phyloP scores from a whole-genome alignment of 1,284 basidiomycete genomes.

The Apiotrichum sp. region DNA sequence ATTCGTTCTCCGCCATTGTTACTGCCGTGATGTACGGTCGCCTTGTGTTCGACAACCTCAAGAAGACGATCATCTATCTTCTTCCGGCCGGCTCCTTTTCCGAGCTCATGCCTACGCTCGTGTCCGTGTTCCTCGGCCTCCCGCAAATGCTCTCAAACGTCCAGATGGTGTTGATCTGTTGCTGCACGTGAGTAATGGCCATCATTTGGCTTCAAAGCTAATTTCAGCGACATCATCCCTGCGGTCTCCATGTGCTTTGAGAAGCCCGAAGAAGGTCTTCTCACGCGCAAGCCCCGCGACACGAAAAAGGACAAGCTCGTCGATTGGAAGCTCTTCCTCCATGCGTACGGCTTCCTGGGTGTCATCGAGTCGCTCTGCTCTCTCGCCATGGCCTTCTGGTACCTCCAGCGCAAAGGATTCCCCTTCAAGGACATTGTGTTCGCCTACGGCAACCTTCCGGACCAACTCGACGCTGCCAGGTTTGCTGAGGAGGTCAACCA shows the following conservation, averaged over 20 bases:
- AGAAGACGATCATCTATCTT: slow-evolving; percentile 49
- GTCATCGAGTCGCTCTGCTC: slow-evolving; percentile 55
- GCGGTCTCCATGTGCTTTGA: slow-evolving; percentile 57
- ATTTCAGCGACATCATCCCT: slow-evolving; percentile 52
- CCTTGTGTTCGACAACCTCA: slow-evolving; percentile 63
- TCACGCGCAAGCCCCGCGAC: slow-evolving; percentile 60
- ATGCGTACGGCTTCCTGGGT: slow-evolving; percentile 62
- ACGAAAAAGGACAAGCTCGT: slow-evolving; percentile 52
- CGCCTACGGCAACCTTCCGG: slow-evolving; percentile 51
- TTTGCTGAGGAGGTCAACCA: slow-evolving; percentile 48
- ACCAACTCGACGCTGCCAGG: slow-evolving; percentile 32
- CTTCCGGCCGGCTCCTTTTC: slow-evolving; percentile 53
- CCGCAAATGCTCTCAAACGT: slow-evolving; percentile 55
- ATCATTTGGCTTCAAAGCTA: neutral
- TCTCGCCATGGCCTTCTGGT: slow-evolving; percentile 51
- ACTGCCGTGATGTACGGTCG: slow-evolving; percentile 54
- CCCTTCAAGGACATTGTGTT: slow-evolving; percentile 55
- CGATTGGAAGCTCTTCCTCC: slow-evolving; percentile 54
- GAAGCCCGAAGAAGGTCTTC: slow-evolving; percentile 55
- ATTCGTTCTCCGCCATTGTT: slow-evolving; percentile 47
- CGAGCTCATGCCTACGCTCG: slow-evolving; percentile 63
- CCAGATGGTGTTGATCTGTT: slow-evolving; percentile 44
- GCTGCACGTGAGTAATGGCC: slow-evolving; percentile 1
- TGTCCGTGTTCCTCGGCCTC: slow-evolving; percentile 52
- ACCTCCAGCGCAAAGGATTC: slow-evolving; percentile 53